Evolutionary conservation across 2,329 filamentous ascomycete genomes (phyloP).

Genomic region (Aspergillus melleus): DNA sequence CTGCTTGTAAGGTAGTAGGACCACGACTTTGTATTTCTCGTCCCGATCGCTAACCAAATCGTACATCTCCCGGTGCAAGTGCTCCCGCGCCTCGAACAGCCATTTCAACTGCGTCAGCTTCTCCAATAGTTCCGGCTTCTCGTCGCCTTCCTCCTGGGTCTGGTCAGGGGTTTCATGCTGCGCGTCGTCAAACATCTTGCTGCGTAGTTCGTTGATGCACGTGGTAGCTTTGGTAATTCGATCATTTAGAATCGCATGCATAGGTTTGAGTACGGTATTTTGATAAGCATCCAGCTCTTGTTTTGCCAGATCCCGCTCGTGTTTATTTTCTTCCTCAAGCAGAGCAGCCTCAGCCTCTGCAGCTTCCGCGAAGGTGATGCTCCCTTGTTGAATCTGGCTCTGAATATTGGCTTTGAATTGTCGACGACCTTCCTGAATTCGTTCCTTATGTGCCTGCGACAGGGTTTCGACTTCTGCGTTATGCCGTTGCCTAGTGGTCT

Average conservation of each 20-base stretch:
- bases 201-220: slow-evolving; percentile 74
- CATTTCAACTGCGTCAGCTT: slow-evolving; percentile 94
- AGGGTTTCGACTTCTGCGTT: slow-evolving; percentile 52
- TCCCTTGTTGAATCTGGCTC: slow-evolving; percentile 72
- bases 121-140: slow-evolving; percentile 89
- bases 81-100: slow-evolving; percentile 93
- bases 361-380: slow-evolving; percentile 79
- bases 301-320: slow-evolving; percentile 72
- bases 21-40: slow-evolving; percentile 79
- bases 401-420: slow-evolving; percentile 74
- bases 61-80: slow-evolving; percentile 79
- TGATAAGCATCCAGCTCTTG: slow-evolving; percentile 84
- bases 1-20: slow-evolving; percentile 77
- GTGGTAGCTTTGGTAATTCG: slow-evolving; percentile 72
- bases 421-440: slow-evolving; percentile 61
- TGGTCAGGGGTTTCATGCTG: slow-evolving; percentile 71
- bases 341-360: slow-evolving; percentile 78
- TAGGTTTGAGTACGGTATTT: slow-evolving; percentile 74
- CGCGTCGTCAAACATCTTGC: slow-evolving; percentile 70
- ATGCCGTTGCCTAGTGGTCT: slow-evolving; percentile 61
- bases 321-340: slow-evolving; percentile 66
- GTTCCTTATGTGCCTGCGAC: slow-evolving; percentile 52
- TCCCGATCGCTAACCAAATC: slow-evolving; percentile 83
- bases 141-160: slow-evolving; percentile 91
- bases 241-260: slow-evolving; percentile 76